A percentile compares a stretch with the other conserved stretches of the same genome.
phyloP scores from a whole-genome alignment of 768 basidiomycete species.

The Suillus variegatus region DNA sequence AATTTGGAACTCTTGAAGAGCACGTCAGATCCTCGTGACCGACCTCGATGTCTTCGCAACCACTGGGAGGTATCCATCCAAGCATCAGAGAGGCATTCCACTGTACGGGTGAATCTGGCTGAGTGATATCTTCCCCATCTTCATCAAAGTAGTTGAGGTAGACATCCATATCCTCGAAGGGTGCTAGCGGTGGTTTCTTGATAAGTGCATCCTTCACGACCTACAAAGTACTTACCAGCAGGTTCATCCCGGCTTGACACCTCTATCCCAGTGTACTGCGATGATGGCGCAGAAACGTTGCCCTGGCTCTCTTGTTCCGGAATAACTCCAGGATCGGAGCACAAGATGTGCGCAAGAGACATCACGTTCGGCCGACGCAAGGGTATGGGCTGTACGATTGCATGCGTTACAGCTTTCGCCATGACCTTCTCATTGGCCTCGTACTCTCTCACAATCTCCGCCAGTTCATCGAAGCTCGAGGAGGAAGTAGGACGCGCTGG shows the following conservation, averaged over 20 bases:
- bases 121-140: not conserved
- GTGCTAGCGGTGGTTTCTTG: not conserved
- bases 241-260: not conserved
- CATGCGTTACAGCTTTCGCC: not conserved
- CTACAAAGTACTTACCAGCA: not conserved
- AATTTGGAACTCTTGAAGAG: constrained; percentile 13
- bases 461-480: not conserved
- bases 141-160: constrained; percentile 1
- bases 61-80: constrained; percentile 29
- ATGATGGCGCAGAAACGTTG: not conserved
- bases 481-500: not conserved
- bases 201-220: not conserved
- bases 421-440: not conserved
- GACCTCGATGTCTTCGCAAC: constrained; percentile 27
- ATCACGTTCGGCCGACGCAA: constrained; percentile 10
- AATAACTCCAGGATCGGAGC: too few species aligned
- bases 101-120: not conserved
- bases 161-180: not conserved
- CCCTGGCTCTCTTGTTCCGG: not conserved
- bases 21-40: constrained; percentile 10
- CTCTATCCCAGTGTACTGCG: not conserved
- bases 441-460: not conserved
- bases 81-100: constrained; percentile 11
- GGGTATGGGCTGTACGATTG: not conserved
- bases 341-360: constrained; percentile 11